Base-by-base conservation (phyloP, 331 rosid genomes). In the Pyrus hybrid region DNA sequence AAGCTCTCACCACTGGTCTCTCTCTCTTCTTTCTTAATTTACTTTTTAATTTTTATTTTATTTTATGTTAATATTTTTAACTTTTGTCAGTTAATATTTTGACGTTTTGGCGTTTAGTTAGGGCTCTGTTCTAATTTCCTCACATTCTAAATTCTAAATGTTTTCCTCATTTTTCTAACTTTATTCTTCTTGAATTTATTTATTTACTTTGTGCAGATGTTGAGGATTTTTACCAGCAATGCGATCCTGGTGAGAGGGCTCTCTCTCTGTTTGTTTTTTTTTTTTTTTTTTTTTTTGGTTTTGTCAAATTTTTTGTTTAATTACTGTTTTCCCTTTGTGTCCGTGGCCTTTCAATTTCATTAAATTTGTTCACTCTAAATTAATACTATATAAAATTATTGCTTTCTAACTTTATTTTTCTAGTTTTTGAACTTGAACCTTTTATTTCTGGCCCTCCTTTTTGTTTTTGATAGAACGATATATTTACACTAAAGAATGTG, bases 161-260 rank as follows among this genome's bases (percentile, higher is more conserved):
- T n/a, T 1, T 83, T 28, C 21, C 6, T 35, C 41, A 8, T 41
- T 30, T 37, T 35, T 6, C 35, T 72, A 16, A 65, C 65, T 43
- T 33, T 35, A 2, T 35, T 35, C 41, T 35, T 35, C 41, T 35
- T 35, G 10, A 2, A 35, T 8, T 35, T 28, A 17, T 57, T 20
- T 62, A 56, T 53, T 60, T 56, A n/a, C n/a, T 72, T 33, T 5
- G 72, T 47, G 86, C 89, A 90, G 93, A 90, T 75, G 85, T 83
- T 25, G 88, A 75, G 47, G 79, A 81, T 45, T 90, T 88, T 71
- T 88, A 77, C 66, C 79, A 69, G 76, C 85, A 75, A 83, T 88
- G 91, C 63, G 90, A 90, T 81, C 96, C 93, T 17, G 89, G 93
- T 89, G 72, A 82, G 90, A 82, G 82, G 76, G 73, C 57, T 35